Evolutionary conservation across 805 yeast genomes (phyloP), one percentile per base, ranked within the genome.

Genomic region (Saccharomycopsis amapae): DNA sequence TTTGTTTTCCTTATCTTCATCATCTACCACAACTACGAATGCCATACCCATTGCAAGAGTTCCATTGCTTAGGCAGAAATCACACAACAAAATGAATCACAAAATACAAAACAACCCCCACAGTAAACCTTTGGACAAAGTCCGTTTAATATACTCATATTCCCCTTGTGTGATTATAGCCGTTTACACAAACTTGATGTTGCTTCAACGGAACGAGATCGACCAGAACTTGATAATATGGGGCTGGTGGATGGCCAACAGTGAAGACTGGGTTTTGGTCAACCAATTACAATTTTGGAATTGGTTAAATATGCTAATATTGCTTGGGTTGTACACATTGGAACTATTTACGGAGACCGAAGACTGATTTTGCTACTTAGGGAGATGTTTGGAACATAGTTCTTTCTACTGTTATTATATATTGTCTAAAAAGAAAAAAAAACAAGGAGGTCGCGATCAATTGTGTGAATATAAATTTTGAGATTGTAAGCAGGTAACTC

Each of bases 241-340:
- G 83, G 77, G 76, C 3, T 67, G 75, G 60, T 71, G 76, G 75
- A 54, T 55, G 36, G 5, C n/a, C 38, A 37, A 45, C 23, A 33
- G 40, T 10, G 40, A 50, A 40, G 13, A 50, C 44, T 15, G 44
- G 54, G 49, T 68, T 2, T 53, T 63, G 43, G 68, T 75, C 37
- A 72, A 80, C 59, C 82, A 96, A n/a, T 84, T 95, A 86, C 88
- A 87, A 57, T 85, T 93, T 60, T 90, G 98, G 97, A 86, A 89
- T 57, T 90, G 97, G 97, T 76, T 85, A 48, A 90, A 90, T 60
- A 85, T 90, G 69, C 79, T 82, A 54, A 73, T 82, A 44, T 84
- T 95, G 9, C 66, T 93, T 46, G 67, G 78, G n/a, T 68, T 93
- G 23, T 90, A 90, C 62, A 79, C 82, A 25, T 69, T 84, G 39